Percentiles rank a stretch among this genome's conserved stretches.
phyloP scores from a whole-genome alignment of 148 eudicot genomes.

The Drosera capensis region DNA sequence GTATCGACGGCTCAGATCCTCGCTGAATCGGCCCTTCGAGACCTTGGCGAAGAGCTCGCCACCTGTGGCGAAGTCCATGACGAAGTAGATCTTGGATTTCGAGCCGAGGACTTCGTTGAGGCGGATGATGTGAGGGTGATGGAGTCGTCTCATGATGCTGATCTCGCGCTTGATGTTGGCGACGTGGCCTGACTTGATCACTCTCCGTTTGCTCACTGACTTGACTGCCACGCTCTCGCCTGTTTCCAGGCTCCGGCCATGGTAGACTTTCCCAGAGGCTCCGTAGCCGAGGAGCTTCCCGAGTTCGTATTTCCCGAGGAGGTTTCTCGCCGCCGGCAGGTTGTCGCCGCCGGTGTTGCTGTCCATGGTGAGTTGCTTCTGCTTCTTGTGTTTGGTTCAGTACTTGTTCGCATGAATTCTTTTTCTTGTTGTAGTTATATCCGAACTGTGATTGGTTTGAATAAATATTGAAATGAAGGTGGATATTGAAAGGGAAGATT shows the following conservation, averaged over 20 bases:
- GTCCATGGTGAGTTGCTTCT: too few species aligned
- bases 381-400: too few species aligned
- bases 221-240: conserved; percentile 63
- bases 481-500: too few species aligned
- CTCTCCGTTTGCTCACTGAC: conserved; percentile 28
- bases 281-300: conserved; percentile 55
- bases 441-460: too few species aligned
- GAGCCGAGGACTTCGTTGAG: conserved; percentile 52
- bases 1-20: conserved; percentile 55
- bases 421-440: too few species aligned
- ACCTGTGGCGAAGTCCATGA: conserved; percentile 61
- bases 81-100: conserved; percentile 41
- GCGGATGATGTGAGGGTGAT: conserved; percentile 47
- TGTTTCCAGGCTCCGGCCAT: conserved; percentile 26
- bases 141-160: conserved; percentile 38
- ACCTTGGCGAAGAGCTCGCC: conserved; percentile 60
- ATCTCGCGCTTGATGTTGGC: conserved; percentile 43
- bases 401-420: too few species aligned
- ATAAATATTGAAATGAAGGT: too few species aligned
- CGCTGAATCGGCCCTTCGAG: conserved; percentile 48
- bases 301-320: conserved; percentile 45
- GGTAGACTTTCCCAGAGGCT: conserved; percentile 63
- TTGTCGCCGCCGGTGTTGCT: background rate
- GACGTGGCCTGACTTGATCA: conserved; percentile 17
- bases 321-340: conserved; percentile 13